phyloP scores from a whole-genome alignment of 148 eudicot genomes.

The Persicaria tinctoria region DNA sequence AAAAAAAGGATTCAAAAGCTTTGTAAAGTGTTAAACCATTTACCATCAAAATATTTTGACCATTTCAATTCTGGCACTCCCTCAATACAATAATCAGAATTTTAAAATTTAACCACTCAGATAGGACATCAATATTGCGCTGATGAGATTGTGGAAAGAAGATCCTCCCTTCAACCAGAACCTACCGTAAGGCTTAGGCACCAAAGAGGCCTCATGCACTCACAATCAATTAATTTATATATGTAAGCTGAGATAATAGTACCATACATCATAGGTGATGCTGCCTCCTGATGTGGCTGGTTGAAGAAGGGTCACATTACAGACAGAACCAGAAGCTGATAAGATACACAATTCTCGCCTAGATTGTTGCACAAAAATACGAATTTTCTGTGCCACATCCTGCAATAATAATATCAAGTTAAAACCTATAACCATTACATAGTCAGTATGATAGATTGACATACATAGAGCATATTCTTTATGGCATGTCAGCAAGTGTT shows the following conservation, averaged over 20 bases:
- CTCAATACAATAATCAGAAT: not conserved
- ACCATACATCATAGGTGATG: constrained; percentile 65
- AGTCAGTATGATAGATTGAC: not conserved
- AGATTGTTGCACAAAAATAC: constrained; percentile 70
- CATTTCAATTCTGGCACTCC: not conserved
- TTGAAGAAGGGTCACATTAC: constrained; percentile 68
- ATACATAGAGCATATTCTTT: not conserved
- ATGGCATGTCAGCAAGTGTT: not conserved
- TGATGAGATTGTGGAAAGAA: not conserved
- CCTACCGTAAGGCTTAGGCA: too few species aligned
- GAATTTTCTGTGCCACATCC: constrained; percentile 78
- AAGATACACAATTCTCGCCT: constrained; percentile 62
- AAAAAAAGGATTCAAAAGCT: not conserved
- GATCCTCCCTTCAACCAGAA: not conserved
- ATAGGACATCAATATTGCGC: too few species aligned
- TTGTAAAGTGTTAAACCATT: not conserved
- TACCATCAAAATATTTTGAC: not conserved
- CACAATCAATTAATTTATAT: not conserved
- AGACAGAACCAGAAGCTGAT: constrained; percentile 79
- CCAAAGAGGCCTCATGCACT: not conserved
- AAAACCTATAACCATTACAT: not conserved
- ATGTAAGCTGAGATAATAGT: not conserved
- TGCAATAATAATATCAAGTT: constrained; percentile 13
- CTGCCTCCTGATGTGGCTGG: constrained; percentile 77
- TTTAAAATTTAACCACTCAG: not conserved